Evolutionary conservation across 2,329 filamentous ascomycete genomes (phyloP).

Genomic region (Bimuria novae-zelandiae): DNA sequence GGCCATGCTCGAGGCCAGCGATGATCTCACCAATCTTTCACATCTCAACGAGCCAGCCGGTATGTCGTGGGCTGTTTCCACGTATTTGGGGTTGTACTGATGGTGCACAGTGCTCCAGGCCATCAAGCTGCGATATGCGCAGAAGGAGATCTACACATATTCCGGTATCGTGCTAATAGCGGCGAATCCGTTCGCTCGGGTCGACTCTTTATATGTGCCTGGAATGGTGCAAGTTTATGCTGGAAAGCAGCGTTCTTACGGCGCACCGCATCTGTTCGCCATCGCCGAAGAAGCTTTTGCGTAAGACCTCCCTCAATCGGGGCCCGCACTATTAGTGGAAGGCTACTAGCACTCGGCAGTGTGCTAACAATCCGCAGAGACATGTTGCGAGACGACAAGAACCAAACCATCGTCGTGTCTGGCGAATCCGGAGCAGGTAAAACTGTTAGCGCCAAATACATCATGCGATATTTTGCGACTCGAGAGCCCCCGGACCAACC

Average conservation of each 20-base stretch:
- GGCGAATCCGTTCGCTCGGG: conserved; percentile 95
- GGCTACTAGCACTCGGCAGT: neutral
- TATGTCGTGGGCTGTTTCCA: conserved; percentile 54
- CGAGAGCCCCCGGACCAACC: conserved; percentile 91
- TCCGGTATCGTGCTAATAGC: conserved; percentile 98
- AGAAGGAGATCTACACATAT: conserved; percentile 99
- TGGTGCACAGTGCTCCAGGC: conserved; percentile 80
- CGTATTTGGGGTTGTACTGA: conserved; percentile 26
- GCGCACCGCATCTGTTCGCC: conserved; percentile 96
- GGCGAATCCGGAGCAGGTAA: conserved; percentile 98
- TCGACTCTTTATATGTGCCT: conserved; percentile 97
- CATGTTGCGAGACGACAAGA: conserved; percentile 94
- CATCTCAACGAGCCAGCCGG: conserved; percentile 98
- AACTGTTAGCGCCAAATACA: conserved; percentile 99
- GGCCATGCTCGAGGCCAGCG: conserved; percentile 95
- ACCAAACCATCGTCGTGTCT: conserved; percentile 99
- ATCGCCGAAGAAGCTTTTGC: conserved; percentile 99
- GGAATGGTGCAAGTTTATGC: conserved; percentile 99
- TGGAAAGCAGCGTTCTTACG: conserved; percentile 92
- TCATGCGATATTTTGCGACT: conserved; percentile 99
- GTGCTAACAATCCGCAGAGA: conserved; percentile 62
- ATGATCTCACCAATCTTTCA: conserved; percentile 95
- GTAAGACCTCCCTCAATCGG: conserved; percentile 55
- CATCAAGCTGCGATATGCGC: conserved; percentile 93
- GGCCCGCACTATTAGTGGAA: neutral